Evolutionary conservation across 306 rosid genomes (phyloP).

Genomic region (Ormosia semicastrata): DNA sequence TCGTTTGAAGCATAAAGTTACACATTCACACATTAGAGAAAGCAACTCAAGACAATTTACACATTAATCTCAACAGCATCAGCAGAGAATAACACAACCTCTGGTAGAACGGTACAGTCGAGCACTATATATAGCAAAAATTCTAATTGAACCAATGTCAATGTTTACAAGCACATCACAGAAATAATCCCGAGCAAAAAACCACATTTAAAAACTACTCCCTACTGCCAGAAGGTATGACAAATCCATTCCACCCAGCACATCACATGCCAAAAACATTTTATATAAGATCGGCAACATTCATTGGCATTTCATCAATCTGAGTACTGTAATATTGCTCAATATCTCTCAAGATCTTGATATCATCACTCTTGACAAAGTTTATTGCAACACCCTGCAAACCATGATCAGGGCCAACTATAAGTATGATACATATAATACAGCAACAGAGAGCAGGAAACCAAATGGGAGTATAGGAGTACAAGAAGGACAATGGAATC

Average conservation of each 20-base stretch:
- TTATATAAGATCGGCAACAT: slow-evolving; percentile 90
- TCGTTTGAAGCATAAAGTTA: slow-evolving; percentile 28
- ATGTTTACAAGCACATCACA: slow-evolving; percentile 15
- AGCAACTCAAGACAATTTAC: slow-evolving; percentile 37
- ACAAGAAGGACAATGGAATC: not conserved
- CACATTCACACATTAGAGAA: slow-evolving; percentile 18
- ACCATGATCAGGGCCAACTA: not conserved
- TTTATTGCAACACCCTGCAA: slow-evolving; percentile 98
- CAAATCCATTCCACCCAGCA: slow-evolving; percentile 40
- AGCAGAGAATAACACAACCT: not conserved
- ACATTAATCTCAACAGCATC: slow-evolving; percentile 27
- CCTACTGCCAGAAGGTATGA: slow-evolving; percentile 14
- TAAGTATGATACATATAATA: not conserved
- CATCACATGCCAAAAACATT: not conserved
- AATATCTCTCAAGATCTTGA: slow-evolving; percentile 91
- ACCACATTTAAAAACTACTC: slow-evolving; percentile 21
- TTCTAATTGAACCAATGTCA: slow-evolving; percentile 18
- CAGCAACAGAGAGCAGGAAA: not conserved
- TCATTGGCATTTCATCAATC: slow-evolving; percentile 99
- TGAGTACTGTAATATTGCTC: slow-evolving; percentile 98
- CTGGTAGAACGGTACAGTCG: not conserved
- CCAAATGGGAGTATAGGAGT: not conserved
- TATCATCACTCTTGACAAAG: slow-evolving; percentile 95
- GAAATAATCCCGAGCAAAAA: slow-evolving; percentile 19
- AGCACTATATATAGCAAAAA: not conserved